Evolutionary conservation across 2,329 filamentous ascomycete species (phyloP), one percentile per base, ranked within the genome.

Genomic region (Penicillium occitanis): DNA sequence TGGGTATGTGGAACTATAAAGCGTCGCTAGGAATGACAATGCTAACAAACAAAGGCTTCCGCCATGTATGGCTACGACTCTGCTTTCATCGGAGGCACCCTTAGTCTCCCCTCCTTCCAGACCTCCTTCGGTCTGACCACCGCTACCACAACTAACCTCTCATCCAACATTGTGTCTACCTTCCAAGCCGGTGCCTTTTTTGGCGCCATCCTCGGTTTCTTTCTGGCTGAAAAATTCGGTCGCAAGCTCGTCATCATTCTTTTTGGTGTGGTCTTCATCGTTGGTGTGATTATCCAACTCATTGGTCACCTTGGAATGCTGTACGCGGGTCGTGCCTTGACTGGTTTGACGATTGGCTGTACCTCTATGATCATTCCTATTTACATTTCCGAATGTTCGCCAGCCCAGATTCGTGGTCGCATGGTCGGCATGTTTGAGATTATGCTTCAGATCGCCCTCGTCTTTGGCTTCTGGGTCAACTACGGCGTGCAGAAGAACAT

Each of bases 221-320:
- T 50, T 28, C 11, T 61, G 5, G 78, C 80, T 3, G 81, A 83
- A 66, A 73, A 73, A 69, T 85, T 77, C 70, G 88, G 88, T n/a
- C 83, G 88, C 59, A 84, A 85, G 58, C 72, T 69, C 17, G 81
- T 82, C 33, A 80, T 92, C 30, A 81, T 91, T 30, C 74, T 79
- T 13, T 83, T 86, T 5, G 87, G 88, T 33, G 44, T 83, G 0
- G 73, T 90, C 46, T 86, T 88, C 33, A 82, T 84, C 28, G 64
- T 88, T 10, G 90, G 90, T 51, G 87, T 88, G 63, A 74, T 90
- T 62, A 83, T 91, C 71, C 90, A 91, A 33, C 50, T 65, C 1
- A 51, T 64, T 17, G 63, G 63, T n/a, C 53, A 51, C 14, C 30
- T 64, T 4, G 63, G 63, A 17, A 13, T 60, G 35, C 22, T 64